Evolutionary conservation across 352 stramenopile genomes (phyloP).

Genomic region (Phytophthora pluvialis): DNA sequence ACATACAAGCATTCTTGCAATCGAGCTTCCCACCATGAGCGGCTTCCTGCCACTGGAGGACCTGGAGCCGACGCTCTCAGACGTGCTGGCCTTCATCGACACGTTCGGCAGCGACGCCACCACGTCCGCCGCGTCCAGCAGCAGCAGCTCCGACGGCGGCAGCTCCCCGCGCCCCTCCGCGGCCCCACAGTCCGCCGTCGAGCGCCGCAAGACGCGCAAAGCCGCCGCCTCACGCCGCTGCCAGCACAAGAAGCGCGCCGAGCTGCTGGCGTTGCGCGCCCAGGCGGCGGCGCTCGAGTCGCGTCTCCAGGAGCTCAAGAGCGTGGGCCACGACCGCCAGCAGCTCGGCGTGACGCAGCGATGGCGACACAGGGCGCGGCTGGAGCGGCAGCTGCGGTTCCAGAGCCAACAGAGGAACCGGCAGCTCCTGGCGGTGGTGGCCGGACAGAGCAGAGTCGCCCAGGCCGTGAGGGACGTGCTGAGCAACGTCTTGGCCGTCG

Average conservation of each 20-base stretch:
- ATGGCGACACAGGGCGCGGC: constrained; percentile 18
- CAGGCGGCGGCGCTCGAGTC: constrained; percentile 24
- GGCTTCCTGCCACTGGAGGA: constrained; percentile 30
- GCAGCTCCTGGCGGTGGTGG: constrained; percentile 17
- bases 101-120: constrained; percentile 22
- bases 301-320: constrained; percentile 14
- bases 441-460: constrained; percentile 22
- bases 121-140: constrained; percentile 10
- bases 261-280: constrained; percentile 25
- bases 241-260: constrained; percentile 36
- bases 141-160: constrained; percentile 15
- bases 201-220: constrained; percentile 33
- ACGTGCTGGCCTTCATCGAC: constrained; percentile 38
- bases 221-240: constrained; percentile 28
- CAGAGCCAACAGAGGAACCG: constrained; percentile 21
- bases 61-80: constrained; percentile 34
- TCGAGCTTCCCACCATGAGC: constrained; percentile 10
- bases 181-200: background rate
- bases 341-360: constrained; percentile 4
- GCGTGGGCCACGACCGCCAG: constrained; percentile 8
- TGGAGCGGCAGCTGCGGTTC: constrained; percentile 18
- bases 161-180: background rate
- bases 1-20: constrained; percentile 13
- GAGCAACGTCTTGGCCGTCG: constrained; percentile 16
- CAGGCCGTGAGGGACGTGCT: constrained; percentile 17